Conservation (phyloP, 192 early-diverging fungal species). For the Coemansia sp. region DNA sequence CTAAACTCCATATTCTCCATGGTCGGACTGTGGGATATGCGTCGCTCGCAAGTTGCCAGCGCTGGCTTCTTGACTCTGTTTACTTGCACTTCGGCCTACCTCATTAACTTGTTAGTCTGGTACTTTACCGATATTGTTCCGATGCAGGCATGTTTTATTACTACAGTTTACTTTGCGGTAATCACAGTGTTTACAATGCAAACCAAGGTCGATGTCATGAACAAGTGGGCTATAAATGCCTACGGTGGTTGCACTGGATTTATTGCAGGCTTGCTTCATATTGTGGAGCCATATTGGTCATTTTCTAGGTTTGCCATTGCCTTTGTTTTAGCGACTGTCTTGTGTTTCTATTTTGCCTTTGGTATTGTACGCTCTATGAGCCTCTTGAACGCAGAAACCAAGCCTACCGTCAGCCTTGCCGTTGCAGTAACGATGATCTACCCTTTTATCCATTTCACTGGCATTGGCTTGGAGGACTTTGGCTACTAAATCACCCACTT, state of each 20-base stretch:
- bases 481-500: not conserved
- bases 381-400: not conserved
- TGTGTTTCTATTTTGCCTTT: constrained; percentile 2
- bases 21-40: not conserved
- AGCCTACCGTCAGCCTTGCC: constrained; percentile 2
- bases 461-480: constrained; percentile 2
- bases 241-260: not conserved
- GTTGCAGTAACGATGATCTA: not conserved
- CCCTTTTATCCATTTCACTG: not conserved
- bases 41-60: constrained; percentile 3
- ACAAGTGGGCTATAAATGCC: not conserved
- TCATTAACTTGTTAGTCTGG: constrained; percentile 1
- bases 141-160: constrained; percentile 1
- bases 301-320: not conserved
- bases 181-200: not conserved
- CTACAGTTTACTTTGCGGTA: not conserved
- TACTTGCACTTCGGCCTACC: constrained; percentile 1
- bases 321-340: not conserved
- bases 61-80: not conserved
- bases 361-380: constrained; percentile 3
- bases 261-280: not conserved
- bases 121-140: constrained; percentile 1
- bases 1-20: constrained; percentile 3
- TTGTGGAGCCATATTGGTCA: constrained; percentile 1
- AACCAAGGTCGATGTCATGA: not conserved